Percentiles rank a stretch among this genome's conserved stretches.
Evolutionary conservation across 2,329 filamentous ascomycete genomes (phyloP).

Genomic region (Chlorencoelia australis): DNA sequence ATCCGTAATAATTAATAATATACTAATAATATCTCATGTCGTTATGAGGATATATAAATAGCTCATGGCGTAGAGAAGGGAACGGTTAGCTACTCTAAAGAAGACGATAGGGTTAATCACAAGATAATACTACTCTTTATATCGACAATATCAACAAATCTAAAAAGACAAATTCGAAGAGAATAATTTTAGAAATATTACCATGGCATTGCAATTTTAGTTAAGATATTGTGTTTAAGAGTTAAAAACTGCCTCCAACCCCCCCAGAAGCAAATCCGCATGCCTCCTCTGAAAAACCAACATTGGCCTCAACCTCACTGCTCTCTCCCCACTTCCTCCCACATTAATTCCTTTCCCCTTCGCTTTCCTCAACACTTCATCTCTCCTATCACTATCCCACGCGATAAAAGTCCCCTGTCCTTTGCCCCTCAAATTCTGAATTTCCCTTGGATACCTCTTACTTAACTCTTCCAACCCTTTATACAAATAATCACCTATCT

Average conservation of each 20-base stretch:
- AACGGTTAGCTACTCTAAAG: too few relatives aligned
- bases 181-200: too few relatives aligned
- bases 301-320: constrained; percentile 69
- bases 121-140: too few relatives aligned
- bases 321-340: constrained; percentile 60
- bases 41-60: too few relatives aligned
- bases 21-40: too few relatives aligned
- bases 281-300: constrained; percentile 82
- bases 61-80: too few relatives aligned
- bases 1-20: too few relatives aligned
- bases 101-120: too few relatives aligned
- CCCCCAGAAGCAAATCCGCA: constrained; percentile 73
- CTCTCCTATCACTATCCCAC: constrained; percentile 62
- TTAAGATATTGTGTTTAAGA: too few relatives aligned
- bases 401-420: constrained; percentile 71
- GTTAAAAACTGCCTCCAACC: constrained; percentile 49
- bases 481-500: constrained; percentile 57
- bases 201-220: too few relatives aligned
- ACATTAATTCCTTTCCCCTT: constrained; percentile 68
- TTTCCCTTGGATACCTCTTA: constrained; percentile 55
- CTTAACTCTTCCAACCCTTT: constrained; percentile 51
- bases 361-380: constrained; percentile 58
- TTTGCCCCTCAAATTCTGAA: constrained; percentile 67
- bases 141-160: too few relatives aligned
- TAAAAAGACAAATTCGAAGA: too few relatives aligned